These are phyloP conservation scores for Dioszegia crocea DNA, from an alignment of 768 basidiomycete species.

Conservation along the genomic window DNA sequence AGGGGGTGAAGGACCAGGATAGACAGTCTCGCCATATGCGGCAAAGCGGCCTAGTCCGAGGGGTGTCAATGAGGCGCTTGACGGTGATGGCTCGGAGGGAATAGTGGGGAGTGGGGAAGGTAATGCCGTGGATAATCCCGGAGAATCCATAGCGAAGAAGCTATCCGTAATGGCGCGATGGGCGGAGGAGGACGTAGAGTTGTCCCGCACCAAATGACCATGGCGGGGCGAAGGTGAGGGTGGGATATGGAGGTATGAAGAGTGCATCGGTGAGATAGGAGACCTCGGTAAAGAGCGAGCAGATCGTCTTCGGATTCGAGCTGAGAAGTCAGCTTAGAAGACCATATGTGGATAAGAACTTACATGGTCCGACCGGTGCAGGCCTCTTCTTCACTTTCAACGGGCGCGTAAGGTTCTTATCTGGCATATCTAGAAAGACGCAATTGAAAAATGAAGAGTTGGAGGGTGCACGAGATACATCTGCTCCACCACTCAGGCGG, in stretches of 20 bases:
- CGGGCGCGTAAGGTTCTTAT: conserved; percentile 19
- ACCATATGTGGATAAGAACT: conserved; percentile 2
- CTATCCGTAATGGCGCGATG: conserved; percentile 30
- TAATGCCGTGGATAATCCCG: neutral
- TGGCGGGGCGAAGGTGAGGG: neutral
- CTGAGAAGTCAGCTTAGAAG: conserved; percentile 1
- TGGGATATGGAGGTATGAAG: neutral
- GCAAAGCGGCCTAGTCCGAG: conserved; percentile 30
- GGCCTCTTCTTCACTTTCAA: conserved; percentile 28
- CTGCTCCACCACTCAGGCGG: neutral
- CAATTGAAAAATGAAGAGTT: conserved; percentile 5
- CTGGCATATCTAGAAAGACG: conserved; percentile 6
- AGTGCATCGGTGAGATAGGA: conserved; percentile 14
- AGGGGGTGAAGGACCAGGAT: conserved; percentile 25
- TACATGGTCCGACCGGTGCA: conserved; percentile 17
- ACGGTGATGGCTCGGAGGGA: conserved; percentile 13
- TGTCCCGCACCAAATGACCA: neutral
- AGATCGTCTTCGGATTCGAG: conserved; percentile 20
- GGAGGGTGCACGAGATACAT: neutral
- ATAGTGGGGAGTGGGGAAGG: neutral
- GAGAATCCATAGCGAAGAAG: conserved; percentile 17
- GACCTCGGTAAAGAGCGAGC: conserved; percentile 24
- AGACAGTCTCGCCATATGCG: conserved; percentile 18
- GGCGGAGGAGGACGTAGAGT: conserved; percentile 16
- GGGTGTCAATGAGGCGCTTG: conserved; percentile 11